phyloP scores from a whole-genome alignment of 305 asterid species.

The Fraxinus platypoda region DNA sequence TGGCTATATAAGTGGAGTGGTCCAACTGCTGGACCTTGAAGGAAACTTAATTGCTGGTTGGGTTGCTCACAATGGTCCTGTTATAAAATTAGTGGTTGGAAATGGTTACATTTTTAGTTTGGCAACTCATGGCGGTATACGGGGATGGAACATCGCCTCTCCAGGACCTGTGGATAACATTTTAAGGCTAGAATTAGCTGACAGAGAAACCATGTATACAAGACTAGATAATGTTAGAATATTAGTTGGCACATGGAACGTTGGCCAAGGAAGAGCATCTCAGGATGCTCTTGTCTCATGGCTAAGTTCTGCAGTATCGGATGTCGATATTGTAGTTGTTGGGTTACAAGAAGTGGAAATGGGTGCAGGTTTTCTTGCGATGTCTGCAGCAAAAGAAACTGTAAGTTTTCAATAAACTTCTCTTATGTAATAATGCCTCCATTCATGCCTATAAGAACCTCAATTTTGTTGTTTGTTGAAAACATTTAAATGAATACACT shows the following conservation, averaged over 20 bases:
- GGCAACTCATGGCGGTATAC: conserved; percentile 94
- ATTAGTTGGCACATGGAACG: conserved; percentile 92
- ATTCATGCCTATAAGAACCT: neutral
- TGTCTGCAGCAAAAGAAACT: conserved; percentile 98
- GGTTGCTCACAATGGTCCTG: conserved; percentile 89
- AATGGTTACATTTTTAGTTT: conserved; percentile 66
- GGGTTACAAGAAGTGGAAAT: conserved; percentile 97
- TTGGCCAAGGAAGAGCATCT: conserved; percentile 93
- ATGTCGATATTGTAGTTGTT: conserved; percentile 79
- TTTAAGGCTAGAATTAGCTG: conserved; percentile 56
- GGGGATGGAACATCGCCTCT: conserved; percentile 89
- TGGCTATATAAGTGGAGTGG: conserved; percentile 79
- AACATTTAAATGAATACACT: neutral
- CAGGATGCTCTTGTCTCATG: conserved; percentile 82
- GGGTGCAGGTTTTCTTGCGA: conserved; percentile 99
- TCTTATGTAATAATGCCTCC: neutral
- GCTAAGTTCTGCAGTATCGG: conserved; percentile 72
- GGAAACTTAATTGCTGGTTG: conserved; percentile 73
- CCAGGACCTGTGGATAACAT: conserved; percentile 78
- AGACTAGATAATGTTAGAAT: conserved; percentile 56
- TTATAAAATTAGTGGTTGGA: conserved; percentile 61
- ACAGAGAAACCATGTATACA: conserved; percentile 58
- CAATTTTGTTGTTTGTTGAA: neutral
- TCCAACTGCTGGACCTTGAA: conserved; percentile 76
- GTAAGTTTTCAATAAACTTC: conserved; percentile 39